These are phyloP conservation scores for Metschnikowia kunwiensis DNA, from an alignment of 805 yeast genomes.

Conservation along the genomic window DNA sequence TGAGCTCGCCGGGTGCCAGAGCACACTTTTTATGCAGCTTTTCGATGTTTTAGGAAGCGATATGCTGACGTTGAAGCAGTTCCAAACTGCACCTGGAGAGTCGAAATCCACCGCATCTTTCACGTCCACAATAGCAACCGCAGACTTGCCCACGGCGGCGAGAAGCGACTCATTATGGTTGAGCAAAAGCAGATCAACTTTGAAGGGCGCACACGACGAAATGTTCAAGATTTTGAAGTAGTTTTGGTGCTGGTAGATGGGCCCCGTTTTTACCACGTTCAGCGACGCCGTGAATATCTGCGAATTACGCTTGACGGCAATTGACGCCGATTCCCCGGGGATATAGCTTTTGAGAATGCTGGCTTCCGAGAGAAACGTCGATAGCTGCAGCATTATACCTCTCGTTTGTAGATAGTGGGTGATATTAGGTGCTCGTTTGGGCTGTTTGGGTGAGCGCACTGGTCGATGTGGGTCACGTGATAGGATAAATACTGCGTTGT, in stretches of 20 bases:
- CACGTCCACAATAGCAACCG: slow-evolving; percentile 11
- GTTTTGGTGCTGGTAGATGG: slow-evolving; percentile 6
- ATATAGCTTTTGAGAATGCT: slow-evolving; percentile 9
- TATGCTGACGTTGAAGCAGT: slow-evolving; percentile 5
- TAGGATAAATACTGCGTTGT: too few species aligned
- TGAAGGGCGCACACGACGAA: slow-evolving; percentile 3
- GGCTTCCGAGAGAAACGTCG: slow-evolving; percentile 6
- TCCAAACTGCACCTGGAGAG: slow-evolving; percentile 4
- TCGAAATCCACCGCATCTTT: slow-evolving; percentile 6
- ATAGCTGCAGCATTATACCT: slow-evolving; percentile 4
- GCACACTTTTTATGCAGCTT: slow-evolving; percentile 4
- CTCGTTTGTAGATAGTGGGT: too few species aligned
- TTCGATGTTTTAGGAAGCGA: background rate
- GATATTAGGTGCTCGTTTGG: too few species aligned
- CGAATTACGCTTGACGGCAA: slow-evolving; percentile 12
- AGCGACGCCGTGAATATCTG: slow-evolving; percentile 13
- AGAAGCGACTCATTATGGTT: slow-evolving; percentile 12
- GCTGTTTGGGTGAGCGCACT: too few species aligned
- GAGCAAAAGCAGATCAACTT: slow-evolving; percentile 9
- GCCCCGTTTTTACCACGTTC: slow-evolving; percentile 14
- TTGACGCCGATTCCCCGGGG: background rate
- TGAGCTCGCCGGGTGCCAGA: slow-evolving; percentile 20
- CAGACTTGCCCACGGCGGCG: slow-evolving; percentile 13
- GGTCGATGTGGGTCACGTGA: too few species aligned
- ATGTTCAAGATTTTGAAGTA: slow-evolving; percentile 8